These are phyloP conservation scores for Penicillium frequentans DNA, from an alignment of 2,329 filamentous ascomycete species.

Conservation along the genomic window DNA sequence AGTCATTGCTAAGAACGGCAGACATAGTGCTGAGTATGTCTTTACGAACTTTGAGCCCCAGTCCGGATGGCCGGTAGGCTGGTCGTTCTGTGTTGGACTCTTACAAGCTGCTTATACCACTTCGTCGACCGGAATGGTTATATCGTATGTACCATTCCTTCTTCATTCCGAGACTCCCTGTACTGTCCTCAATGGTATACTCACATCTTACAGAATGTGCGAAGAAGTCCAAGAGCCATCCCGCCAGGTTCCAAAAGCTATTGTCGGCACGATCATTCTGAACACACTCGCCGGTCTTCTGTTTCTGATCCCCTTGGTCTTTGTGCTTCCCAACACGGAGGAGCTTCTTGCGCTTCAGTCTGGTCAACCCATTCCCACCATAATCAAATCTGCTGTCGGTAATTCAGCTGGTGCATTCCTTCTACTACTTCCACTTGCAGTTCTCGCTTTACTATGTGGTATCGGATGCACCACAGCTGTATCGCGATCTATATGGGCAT, in stretches of 20 bases:
- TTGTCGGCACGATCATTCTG: conserved; percentile 65
- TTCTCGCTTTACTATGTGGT: conserved; percentile 47
- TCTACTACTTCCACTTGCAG: conserved; percentile 64
- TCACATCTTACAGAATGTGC: conserved; percentile 52
- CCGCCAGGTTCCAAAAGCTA: conserved; percentile 67
- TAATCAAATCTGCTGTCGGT: conserved; percentile 73
- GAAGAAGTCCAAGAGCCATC: conserved; percentile 67
- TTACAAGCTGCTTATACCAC: conserved; percentile 67
- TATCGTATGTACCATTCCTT: conserved; percentile 58
- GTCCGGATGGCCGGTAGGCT: conserved; percentile 69
- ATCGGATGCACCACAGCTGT: conserved; percentile 15
- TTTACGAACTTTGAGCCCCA: conserved; percentile 54
- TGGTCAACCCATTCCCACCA: conserved; percentile 70
- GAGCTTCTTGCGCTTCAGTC: conserved; percentile 63
- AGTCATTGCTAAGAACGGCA: conserved; percentile 66
- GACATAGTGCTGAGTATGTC: conserved; percentile 62
- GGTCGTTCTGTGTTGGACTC: conserved; percentile 70
- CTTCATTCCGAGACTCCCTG: not conserved
- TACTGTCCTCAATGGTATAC: not conserved
- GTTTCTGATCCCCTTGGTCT: conserved; percentile 71
- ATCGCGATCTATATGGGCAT: conserved; percentile 14
- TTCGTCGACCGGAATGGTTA: conserved; percentile 73
- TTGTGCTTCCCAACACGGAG: conserved; percentile 68
- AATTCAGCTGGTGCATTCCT: conserved; percentile 70
- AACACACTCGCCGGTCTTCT: conserved; percentile 64